Percentiles rank a stretch among this genome's conserved stretches.
Evolutionary conservation across 345 rosid genomes (phyloP).

Genomic region (Physaria fendleri): DNA sequence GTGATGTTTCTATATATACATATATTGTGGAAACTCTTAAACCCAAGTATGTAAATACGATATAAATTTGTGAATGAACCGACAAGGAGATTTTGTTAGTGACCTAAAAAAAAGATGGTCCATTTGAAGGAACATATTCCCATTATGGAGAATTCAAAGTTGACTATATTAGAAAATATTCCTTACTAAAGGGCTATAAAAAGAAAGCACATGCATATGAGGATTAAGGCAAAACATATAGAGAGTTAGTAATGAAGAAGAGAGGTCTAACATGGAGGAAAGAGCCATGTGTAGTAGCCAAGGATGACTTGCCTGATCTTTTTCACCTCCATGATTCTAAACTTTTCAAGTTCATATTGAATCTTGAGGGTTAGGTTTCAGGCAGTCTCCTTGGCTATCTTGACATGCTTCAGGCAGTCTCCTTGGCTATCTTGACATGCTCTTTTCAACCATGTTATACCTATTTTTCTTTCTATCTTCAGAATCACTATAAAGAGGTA

Average conservation of each 20-base stretch:
- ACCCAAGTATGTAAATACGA: neutral
- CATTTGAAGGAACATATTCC: slow-evolving; percentile 22
- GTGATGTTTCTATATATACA: neutral
- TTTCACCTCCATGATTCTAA: slow-evolving; percentile 20
- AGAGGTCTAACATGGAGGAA: slow-evolving; percentile 18
- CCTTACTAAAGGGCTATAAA: slow-evolving; percentile 22
- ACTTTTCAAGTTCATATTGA: slow-evolving; percentile 8
- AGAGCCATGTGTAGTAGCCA: slow-evolving; percentile 30
- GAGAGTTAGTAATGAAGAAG: slow-evolving; percentile 1
- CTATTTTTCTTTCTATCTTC: neutral
- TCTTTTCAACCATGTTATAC: slow-evolving; percentile 18
- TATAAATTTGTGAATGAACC: neutral
- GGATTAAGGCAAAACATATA: neutral
- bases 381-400: slow-evolving; percentile 33
- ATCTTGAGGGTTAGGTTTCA: slow-evolving; percentile 26
- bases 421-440: slow-evolving; percentile 28
- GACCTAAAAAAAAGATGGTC: slow-evolving; percentile 7
- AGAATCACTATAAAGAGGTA: neutral
- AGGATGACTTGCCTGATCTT: slow-evolving; percentile 33
- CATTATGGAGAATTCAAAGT: slow-evolving; percentile 7
- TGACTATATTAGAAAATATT: slow-evolving; percentile 25
- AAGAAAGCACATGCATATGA: slow-evolving; percentile 13
- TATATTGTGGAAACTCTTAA: neutral
- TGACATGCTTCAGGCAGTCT: slow-evolving; percentile 29
- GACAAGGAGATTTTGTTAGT: neutral